Base-by-base conservation (phyloP, 495 filamentous ascomycete genomes). In the Tuber aestivum region DNA sequence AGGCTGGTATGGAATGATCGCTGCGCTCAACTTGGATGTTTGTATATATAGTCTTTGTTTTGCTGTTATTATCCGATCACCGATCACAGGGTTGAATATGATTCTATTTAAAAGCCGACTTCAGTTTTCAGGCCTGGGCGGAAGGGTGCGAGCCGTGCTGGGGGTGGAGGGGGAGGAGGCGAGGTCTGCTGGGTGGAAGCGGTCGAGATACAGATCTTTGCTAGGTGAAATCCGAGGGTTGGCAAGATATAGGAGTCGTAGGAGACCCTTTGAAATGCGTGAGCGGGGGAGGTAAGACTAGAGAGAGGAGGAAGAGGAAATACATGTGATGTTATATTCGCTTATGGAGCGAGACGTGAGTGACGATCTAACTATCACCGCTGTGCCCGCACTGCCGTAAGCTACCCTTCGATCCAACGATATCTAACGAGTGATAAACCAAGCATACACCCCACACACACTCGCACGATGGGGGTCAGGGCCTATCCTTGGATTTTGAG, bases 181-280 rank as follows among this genome's bases (percentile, higher is more conserved):
- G 74, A 37, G 74, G 44, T 10, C 37, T 70, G 80, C 42, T 12
- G 80, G 50, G 12, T 73, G 56, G 78, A 80, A 12, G 80, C 78
- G 40, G 78, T 73, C 14, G 50, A 82, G 6, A 76, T 76, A 42
- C 76, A 73, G 41, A 82, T 72, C 40, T 78, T 82, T 9, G 75
- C 76, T 32, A 82, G 27, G 20, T 75, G 73, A 61, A 70, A 77
- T 72, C 80, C 80, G 41, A 80, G 27, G 18, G 50, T 72, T 41
- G 78, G 71, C 78, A 73, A 82, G 42, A 80, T 69, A n/a, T 76
- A 78, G 21, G 72, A 75, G 27, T 81, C 70, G 56, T 69, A 78
- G 41, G 78, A 72, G 72, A 78, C 75, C 77, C 77, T 79, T 70
- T 74, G 27, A 12, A 3, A 32, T 77, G 35, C 78, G 20, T 45